A percentile compares a stretch with the other conserved stretches of the same genome.
phyloP scores from a whole-genome alignment of 2,329 filamentous ascomycete species.

The Clonostachys rosea region DNA sequence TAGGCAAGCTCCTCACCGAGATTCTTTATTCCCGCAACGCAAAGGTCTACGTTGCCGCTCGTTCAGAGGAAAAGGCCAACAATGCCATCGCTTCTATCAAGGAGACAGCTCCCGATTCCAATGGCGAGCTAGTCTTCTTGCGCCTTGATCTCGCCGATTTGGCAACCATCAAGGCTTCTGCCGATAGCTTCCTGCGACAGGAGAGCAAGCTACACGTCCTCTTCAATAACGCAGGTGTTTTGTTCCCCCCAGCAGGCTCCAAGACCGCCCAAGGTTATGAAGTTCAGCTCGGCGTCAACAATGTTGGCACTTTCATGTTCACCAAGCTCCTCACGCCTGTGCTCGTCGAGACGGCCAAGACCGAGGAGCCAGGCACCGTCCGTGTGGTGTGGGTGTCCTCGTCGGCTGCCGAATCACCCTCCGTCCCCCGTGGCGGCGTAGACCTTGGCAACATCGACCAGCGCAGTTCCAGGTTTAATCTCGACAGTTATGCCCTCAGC shows the following conservation, averaged over 20 bases:
- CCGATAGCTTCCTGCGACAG: slow-evolving; percentile 11
- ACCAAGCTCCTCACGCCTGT: slow-evolving; percentile 25
- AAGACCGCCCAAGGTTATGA: slow-evolving; percentile 31
- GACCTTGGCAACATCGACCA: slow-evolving; percentile 13
- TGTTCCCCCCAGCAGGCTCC: slow-evolving; percentile 24
- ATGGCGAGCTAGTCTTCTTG: slow-evolving; percentile 31
- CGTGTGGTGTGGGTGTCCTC: slow-evolving; percentile 20
- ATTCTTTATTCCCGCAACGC: slow-evolving; percentile 47
- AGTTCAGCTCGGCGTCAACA: slow-evolving; percentile 31
- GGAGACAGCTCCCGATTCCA: slow-evolving; percentile 16
- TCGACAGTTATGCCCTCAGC: slow-evolving; percentile 16
- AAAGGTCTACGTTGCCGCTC: slow-evolving; percentile 45
- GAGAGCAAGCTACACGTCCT: slow-evolving; percentile 24
- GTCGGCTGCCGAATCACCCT: slow-evolving; percentile 8
- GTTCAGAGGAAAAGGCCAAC: slow-evolving; percentile 31
- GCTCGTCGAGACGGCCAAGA: slow-evolving; percentile 19
- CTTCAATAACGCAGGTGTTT: slow-evolving; percentile 35
- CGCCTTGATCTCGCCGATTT: slow-evolving; percentile 30
- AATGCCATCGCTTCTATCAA: slow-evolving; percentile 34
- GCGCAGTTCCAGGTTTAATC: slow-evolving; percentile 4
- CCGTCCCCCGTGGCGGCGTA: slow-evolving; percentile 5
- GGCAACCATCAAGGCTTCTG: slow-evolving; percentile 18
- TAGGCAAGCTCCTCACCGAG: slow-evolving; percentile 42
- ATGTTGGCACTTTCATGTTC: slow-evolving; percentile 29
- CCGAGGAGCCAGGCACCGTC: slow-evolving; percentile 15